phyloP scores from a whole-genome alignment of 2,329 filamentous ascomycete species.

The Aspergillus eucalypticola region DNA sequence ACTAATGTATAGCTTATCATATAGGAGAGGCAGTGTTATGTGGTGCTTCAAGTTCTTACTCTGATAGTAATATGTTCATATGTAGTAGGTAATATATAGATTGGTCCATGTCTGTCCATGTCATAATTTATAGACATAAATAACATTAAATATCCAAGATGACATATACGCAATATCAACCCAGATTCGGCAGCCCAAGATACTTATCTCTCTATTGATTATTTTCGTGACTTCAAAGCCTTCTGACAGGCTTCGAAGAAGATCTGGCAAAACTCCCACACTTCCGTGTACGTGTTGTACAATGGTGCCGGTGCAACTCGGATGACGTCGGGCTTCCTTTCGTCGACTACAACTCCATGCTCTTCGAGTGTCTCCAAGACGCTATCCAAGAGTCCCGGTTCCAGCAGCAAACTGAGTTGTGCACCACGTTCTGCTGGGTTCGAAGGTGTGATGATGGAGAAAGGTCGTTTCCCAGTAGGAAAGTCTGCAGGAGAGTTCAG shows the following conservation, averaged over 20 bases:
- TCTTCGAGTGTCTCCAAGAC: constrained; percentile 66
- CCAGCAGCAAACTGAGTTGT: constrained; percentile 73
- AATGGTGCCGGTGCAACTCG: constrained; percentile 79
- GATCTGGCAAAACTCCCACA: constrained; percentile 60
- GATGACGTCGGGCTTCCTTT: constrained; percentile 82
- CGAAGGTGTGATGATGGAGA: constrained; percentile 68
- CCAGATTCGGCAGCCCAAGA: background rate
- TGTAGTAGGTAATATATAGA: no score
- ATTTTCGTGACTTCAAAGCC: constrained; percentile 29
- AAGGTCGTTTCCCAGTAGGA: constrained; percentile 43
- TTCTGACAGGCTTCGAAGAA: constrained; percentile 53
- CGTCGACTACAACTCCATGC: constrained; percentile 74
- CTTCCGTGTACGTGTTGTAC: constrained; percentile 79
- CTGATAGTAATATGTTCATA: no score
- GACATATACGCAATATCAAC: background rate
- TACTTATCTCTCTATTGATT: constrained; percentile 1
- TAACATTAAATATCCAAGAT: background rate
- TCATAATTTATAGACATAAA: no score
- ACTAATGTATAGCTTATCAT: background rate
- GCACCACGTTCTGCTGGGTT: constrained; percentile 70
- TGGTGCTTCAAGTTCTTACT: no score
- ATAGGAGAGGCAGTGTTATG: background rate
- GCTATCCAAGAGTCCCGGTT: constrained; percentile 67
- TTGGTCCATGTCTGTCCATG: background rate
- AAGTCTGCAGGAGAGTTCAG: constrained; percentile 36